Evolutionary conservation across 257 asterid species (phyloP), one percentile per base, ranked within the genome.

Genomic region (Ilex aquifolium): DNA sequence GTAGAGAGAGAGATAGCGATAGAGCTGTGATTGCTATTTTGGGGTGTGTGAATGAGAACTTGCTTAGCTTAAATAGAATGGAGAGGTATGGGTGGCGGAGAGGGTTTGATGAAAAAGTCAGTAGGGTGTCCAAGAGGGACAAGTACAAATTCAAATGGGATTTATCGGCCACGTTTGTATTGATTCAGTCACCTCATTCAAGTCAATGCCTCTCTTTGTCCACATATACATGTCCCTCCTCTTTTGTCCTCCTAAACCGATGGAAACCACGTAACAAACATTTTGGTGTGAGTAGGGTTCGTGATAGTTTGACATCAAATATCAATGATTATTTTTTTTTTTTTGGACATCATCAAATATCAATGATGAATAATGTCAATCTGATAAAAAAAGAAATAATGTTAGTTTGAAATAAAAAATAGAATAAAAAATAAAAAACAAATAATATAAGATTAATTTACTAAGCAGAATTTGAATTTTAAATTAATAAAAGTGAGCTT

Each of bases 71-170:
- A 58, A 15, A 39, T 14, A 52, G 61, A 60, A 66, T 21, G 27
- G 27, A 21, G 14, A 54, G 10, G 59, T 50, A 56, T 48, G 80
- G 71, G 58, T 57, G 76, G 74, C 56, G 48, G 59, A 60, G 62
- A 58, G 69, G 46, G 44, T 31, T 60, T 65, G 61, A 46, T 46
- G 52, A 14, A 7, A n/a, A 46, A 46, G 13, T 46, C 42, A 36
- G 42, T 10, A 46, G 52, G 52, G n/a, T 46, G 52, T 46, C 52
- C 6, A 46, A 46, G 52, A 46, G 3, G 13, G 52, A 14, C 15
- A 14, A 10, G 39, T 52, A 52, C 53, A 57, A 40, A 59, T 53
- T 66, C 52, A 32, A 54, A 62, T 11, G 31, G 27, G 27, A 60
- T 60, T 58, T 17, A 44, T 67, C 50, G 36, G 53, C 52, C 68